Conservation (phyloP, 805 yeast genomes). For the Ogataea chonburiensis region DNA sequence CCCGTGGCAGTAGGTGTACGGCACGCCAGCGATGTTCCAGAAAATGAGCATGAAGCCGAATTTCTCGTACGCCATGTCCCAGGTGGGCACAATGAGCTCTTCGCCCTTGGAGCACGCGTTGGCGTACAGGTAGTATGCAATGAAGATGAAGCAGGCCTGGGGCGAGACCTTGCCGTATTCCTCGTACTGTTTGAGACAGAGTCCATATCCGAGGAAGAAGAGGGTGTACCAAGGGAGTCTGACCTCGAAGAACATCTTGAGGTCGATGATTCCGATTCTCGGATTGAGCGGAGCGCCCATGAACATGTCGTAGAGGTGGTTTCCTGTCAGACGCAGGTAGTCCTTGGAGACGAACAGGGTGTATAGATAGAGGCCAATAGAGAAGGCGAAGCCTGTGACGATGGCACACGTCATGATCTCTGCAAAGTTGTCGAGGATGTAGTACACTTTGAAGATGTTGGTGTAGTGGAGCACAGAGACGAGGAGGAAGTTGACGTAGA, state of each 20-base stretch:
- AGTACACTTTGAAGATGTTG: constrained; percentile 70
- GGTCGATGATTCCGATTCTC: constrained; percentile 85
- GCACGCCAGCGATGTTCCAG: constrained; percentile 99
- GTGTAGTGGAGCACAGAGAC: constrained; percentile 66
- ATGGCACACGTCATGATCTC: constrained; percentile 93
- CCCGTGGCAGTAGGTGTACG: constrained; percentile 95
- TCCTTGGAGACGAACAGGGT: constrained; percentile 66
- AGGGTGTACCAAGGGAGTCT: constrained; percentile 95
- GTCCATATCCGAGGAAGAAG: constrained; percentile 71
- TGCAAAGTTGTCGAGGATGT: constrained; percentile 79
- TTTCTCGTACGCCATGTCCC: constrained; percentile 99
- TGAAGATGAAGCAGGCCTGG: constrained; percentile 67
- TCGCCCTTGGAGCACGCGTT: constrained; percentile 98
- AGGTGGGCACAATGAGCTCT: constrained; percentile 93
- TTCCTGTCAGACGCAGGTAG: constrained; percentile 90
- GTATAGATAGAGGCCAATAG: constrained; percentile 67
- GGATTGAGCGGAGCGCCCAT: constrained; percentile 99
- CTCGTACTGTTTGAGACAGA: constrained; percentile 78
- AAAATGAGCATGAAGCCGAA: constrained; percentile 98
- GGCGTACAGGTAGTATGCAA: constrained; percentile 93
- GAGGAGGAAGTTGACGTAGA: constrained; percentile 64
- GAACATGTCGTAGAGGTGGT: constrained; percentile 84
- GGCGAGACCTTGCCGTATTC: constrained; percentile 75
- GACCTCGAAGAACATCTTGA: constrained; percentile 97
- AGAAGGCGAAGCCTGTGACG: constrained; percentile 66